Percentiles rank a stretch among this genome's conserved stretches.
Evolutionary conservation across 495 filamentous ascomycete species (phyloP).

Genomic region (Aspergillus coremiiformis): DNA sequence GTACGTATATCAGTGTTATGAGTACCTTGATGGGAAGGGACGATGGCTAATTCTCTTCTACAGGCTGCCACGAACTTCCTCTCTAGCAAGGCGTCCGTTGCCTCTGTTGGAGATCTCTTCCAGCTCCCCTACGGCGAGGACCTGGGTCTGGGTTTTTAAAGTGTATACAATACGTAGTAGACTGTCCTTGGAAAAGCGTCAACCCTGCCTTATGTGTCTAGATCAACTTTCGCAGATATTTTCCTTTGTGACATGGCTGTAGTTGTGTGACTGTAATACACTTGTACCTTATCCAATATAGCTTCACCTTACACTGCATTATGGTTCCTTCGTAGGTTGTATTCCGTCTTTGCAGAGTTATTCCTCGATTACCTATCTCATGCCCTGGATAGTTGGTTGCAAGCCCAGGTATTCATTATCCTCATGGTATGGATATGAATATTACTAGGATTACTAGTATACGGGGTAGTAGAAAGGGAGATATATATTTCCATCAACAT

Average conservation of each 20-base stretch:
- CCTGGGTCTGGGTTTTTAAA: constrained; percentile 85
- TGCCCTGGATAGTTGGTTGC: no score
- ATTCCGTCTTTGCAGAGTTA: background rate
- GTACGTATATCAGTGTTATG: constrained; percentile 46
- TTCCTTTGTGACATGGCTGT: constrained; percentile 33
- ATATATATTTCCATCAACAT: no score
- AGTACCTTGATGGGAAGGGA: background rate
- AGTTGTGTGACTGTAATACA: constrained; percentile 44
- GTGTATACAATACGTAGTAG: constrained; percentile 43
- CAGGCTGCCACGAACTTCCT: constrained; percentile 81
- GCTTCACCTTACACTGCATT: background rate
- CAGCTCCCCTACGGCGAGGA: constrained; percentile 89
- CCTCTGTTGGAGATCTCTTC: constrained; percentile 80
- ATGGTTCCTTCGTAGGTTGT: background rate
- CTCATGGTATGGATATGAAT: no score
- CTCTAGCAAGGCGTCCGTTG: constrained; percentile 79
- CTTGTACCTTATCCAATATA: constrained; percentile 34
- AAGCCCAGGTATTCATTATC: no score
- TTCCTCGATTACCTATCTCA: no score
- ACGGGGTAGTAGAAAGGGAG: no score
- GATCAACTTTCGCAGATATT: constrained; percentile 34
- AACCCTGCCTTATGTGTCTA: constrained; percentile 31
- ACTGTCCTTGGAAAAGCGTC: constrained; percentile 28
- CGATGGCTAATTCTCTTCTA: constrained; percentile 14
- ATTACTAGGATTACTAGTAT: no score